Conservation (phyloP, 129 eudicot genomes). For the Flaveria bidentis region DNA sequence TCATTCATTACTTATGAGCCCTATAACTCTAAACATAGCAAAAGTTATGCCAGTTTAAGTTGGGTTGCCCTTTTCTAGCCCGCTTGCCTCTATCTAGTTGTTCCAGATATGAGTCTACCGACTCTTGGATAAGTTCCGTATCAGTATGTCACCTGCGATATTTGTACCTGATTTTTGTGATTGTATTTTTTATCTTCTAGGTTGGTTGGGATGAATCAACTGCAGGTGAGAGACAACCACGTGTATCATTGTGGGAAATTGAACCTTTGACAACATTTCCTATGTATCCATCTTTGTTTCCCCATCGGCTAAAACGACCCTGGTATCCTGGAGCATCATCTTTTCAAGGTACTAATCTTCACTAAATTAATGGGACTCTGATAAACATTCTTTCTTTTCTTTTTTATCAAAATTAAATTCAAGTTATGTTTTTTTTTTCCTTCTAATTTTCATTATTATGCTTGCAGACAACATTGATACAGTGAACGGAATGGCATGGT, state of each 20-base stretch:
- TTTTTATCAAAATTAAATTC: background rate
- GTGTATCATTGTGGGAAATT: slow-evolving; percentile 95
- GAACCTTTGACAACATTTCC: slow-evolving; percentile 97
- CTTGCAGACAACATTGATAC: slow-evolving; percentile 65
- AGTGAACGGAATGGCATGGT: slow-evolving; percentile 71
- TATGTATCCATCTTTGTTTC: slow-evolving; percentile 97
- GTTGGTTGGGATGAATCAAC: slow-evolving; percentile 99
- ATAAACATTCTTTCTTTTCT: background rate
- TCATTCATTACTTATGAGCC: no score
- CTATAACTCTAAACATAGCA: no score
- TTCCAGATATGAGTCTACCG: no score
- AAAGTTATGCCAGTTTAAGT: no score
- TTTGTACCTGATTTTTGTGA: background rate
- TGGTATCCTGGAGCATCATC: slow-evolving; percentile 97
- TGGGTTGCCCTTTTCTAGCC: no score
- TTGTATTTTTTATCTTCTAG: slow-evolving; percentile 30
- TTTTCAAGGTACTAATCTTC: slow-evolving; percentile 59
- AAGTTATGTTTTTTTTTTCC: background rate
- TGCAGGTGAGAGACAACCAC: slow-evolving; percentile 96
- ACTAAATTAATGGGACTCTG: background rate
- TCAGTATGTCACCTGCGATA: background rate
- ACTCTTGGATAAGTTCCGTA: background rate
- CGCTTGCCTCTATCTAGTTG: background rate
- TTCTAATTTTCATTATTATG: background rate
- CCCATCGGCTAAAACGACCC: slow-evolving; percentile 85